Evolutionary conservation across 139 green algal genomes (phyloP).

Genomic region (Yamagishiella unicocca): DNA sequence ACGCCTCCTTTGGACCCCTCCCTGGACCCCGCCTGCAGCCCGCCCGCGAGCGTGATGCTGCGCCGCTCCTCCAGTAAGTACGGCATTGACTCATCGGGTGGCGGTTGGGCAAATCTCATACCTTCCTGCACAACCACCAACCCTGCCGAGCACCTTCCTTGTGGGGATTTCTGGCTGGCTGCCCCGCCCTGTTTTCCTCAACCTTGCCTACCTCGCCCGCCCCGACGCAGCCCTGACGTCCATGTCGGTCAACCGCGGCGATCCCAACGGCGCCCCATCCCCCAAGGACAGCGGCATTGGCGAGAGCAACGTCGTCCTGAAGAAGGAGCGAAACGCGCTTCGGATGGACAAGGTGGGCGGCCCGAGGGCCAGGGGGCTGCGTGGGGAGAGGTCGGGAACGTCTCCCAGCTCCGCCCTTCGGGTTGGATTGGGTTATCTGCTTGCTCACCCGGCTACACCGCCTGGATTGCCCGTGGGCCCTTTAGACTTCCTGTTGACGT

Average conservation of each 20-base stretch:
- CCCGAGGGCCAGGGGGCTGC: too few relatives aligned
- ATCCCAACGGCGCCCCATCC: background rate
- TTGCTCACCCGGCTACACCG: too few relatives aligned
- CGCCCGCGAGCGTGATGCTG: background rate
- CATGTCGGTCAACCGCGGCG: background rate
- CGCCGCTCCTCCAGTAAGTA: background rate
- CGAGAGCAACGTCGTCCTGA: background rate
- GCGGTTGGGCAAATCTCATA: background rate
- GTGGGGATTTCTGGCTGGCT: background rate
- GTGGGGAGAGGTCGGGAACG: background rate
- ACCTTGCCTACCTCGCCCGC: background rate
- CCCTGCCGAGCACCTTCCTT: background rate
- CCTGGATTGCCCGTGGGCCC: too few relatives aligned
- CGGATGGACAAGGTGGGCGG: constrained; percentile 5
- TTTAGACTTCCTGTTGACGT: too few relatives aligned
- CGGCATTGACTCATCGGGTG: background rate
- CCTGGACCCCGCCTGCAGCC: too few relatives aligned
- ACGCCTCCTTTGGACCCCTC: too few relatives aligned
- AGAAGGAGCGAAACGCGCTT: constrained; percentile 10
- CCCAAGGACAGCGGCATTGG: background rate
- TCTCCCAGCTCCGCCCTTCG: too few relatives aligned
- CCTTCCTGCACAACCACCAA: background rate
- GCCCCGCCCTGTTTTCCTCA: background rate
- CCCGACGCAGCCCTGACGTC: background rate
- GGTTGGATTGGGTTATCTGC: too few relatives aligned